Percentiles rank a stretch among this genome's conserved stretches.
Conservation (phyloP, 73 alveolate genomes). For the Paramecium pentaurelia region DNA sequence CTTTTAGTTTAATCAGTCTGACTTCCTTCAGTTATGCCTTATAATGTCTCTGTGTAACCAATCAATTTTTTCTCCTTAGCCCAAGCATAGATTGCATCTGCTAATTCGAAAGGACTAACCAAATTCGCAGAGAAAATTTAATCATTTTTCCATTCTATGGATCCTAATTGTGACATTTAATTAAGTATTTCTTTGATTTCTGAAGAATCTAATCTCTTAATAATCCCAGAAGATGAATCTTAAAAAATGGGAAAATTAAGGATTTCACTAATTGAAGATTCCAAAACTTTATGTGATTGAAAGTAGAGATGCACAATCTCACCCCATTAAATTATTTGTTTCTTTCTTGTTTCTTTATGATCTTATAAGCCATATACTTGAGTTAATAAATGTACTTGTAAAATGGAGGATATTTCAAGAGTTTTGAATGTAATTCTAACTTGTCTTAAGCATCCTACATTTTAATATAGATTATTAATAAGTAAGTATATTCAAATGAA, state of each 20-base stretch:
- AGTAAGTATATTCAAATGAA: not conserved
- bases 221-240: not conserved
- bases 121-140: not conserved
- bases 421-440: not conserved
- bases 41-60: slow-evolving; percentile 7
- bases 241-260: not conserved
- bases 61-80: not conserved
- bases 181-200: not conserved
- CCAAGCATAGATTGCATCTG: slow-evolving; percentile 29
- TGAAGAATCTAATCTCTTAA: not conserved
- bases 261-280: not conserved
- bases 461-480: not conserved
- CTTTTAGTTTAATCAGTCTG: not conserved
- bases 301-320: not conserved
- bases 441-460: not conserved
- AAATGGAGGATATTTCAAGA: slow-evolving; percentile 6
- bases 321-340: not conserved
- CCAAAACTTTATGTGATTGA: not conserved
- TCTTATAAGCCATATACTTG: not conserved
- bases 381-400: no score
- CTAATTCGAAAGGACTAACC: slow-evolving; percentile 3
- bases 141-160: slow-evolving; percentile 29
- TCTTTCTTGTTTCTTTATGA: not conserved
- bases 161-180: not conserved
- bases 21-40: not conserved